phyloP scores from a whole-genome alignment of 78 protist genomes.

The Tieghemostelium lacteum region DNA sequence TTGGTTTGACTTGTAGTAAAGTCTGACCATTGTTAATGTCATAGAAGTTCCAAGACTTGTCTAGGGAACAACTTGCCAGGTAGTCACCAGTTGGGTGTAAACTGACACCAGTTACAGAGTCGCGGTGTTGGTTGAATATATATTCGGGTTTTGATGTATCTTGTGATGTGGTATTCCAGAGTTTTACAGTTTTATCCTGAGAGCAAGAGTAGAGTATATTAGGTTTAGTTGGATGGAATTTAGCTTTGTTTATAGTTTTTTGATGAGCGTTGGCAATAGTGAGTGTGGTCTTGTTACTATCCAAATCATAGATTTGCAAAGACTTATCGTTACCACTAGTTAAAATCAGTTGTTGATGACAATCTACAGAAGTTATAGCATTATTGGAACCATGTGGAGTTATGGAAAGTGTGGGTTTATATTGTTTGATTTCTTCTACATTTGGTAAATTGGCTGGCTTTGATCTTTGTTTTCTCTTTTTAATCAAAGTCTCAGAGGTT shows the following conservation, averaged over 20 bases:
- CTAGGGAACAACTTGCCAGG: conserved; percentile 76
- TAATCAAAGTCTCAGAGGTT: conserved; percentile 53
- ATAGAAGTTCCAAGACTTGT: conserved; percentile 86
- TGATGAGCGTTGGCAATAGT: conserved; percentile 30
- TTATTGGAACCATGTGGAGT: conserved; percentile 7
- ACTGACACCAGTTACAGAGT: conserved; percentile 65
- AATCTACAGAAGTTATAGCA: conserved; percentile 46
- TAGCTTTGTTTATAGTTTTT: conserved; percentile 40
- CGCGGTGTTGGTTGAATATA: conserved; percentile 15
- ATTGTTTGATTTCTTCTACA: conserved; percentile 22
- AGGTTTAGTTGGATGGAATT: conserved; percentile 79
- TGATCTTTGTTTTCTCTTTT: conserved; percentile 76
- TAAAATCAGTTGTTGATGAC: neutral
- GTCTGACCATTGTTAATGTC: conserved; percentile 72
- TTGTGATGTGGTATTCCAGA: too few species aligned
- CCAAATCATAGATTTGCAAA: conserved; percentile 26
- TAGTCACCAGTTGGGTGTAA: conserved; percentile 85
- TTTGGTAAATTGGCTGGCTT: conserved; percentile 39
- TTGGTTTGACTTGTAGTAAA: neutral
- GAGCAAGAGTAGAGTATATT: conserved; percentile 57
- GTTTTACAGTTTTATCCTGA: conserved; percentile 59
- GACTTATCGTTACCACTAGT: conserved; percentile 77
- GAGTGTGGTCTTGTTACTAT: neutral
- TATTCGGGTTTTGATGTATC: neutral
- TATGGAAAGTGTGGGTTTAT: neutral